phyloP scores from a whole-genome alignment of 495 filamentous ascomycete species.

The Pseudomonodictys pantanalensis region DNA sequence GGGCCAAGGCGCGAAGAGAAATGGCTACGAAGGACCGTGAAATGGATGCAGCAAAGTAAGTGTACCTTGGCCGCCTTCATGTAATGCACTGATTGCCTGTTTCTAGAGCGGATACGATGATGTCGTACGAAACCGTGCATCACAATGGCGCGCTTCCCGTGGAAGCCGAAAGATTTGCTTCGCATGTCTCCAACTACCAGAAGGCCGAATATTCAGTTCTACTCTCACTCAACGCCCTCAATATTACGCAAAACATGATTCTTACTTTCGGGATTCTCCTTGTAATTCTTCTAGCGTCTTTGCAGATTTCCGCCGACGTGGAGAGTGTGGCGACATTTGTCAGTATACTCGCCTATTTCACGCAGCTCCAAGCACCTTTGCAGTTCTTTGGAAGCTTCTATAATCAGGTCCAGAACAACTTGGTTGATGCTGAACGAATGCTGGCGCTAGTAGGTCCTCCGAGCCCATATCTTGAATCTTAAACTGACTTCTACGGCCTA shows the following conservation, averaged over 20 bases:
- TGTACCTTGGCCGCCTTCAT: neutral
- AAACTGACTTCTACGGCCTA: neutral
- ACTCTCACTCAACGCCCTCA: slow-evolving; percentile 12
- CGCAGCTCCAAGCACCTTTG: slow-evolving; percentile 17
- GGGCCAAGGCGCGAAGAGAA: slow-evolving; percentile 4
- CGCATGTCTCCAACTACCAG: neutral
- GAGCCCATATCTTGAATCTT: neutral
- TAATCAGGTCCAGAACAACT: slow-evolving; percentile 17
- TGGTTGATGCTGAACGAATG: slow-evolving; percentile 18
- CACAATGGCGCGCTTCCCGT: neutral
- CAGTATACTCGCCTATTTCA: slow-evolving; percentile 4
- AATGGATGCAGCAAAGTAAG: slow-evolving; percentile 16
- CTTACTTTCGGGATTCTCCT: slow-evolving; percentile 3
- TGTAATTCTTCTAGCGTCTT: neutral
- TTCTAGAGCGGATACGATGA: slow-evolving; percentile 6
- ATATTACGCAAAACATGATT: slow-evolving; percentile 10
- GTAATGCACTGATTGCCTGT: neutral
- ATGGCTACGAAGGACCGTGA: slow-evolving; percentile 13
- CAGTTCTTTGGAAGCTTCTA: slow-evolving; percentile 22
- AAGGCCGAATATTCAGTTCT: slow-evolving; percentile 4
- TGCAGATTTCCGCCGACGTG: slow-evolving; percentile 5
- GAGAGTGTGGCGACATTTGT: slow-evolving; percentile 8
- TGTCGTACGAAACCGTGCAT: slow-evolving; percentile 19
- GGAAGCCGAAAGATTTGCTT: neutral
- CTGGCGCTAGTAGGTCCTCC: slow-evolving; percentile 1